Evolutionary conservation across 2,329 filamentous ascomycete species (phyloP).

Genomic region (Exophiala alcalophila): DNA sequence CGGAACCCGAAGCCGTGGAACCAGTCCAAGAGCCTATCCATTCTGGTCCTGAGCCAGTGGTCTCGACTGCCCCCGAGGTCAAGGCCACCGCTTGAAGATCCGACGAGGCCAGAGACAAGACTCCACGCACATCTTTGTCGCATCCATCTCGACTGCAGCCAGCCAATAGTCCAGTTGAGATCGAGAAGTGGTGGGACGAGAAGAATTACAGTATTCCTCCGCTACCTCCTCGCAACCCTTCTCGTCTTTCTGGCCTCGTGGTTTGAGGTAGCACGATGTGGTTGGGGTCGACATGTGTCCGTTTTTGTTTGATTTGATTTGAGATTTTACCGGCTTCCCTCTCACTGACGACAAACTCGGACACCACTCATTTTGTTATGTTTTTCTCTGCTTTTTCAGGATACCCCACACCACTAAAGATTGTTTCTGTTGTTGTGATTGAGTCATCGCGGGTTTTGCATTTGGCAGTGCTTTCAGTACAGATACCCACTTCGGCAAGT

Average conservation of each 20-base stretch:
- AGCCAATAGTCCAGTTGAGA: constrained; percentile 31
- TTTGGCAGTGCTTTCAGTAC: constrained; percentile 22
- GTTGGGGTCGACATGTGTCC: constrained; percentile 10
- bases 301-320: constrained; percentile 10
- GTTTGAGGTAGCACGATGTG: constrained; percentile 26
- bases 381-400: constrained; percentile 25
- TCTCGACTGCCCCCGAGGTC: constrained; percentile 25
- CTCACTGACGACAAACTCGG: constrained; percentile 28
- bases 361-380: constrained; percentile 26
- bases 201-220: constrained; percentile 25
- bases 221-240: constrained; percentile 30
- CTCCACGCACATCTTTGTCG: constrained; percentile 29
- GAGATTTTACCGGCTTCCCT: constrained; percentile 12
- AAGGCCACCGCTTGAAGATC: constrained; percentile 33
- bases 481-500: constrained; percentile 29
- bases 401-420: constrained; percentile 28
- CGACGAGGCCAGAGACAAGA: constrained; percentile 31
- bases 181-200: constrained; percentile 35
- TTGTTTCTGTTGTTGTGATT: constrained; percentile 18
- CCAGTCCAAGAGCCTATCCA: constrained; percentile 21
- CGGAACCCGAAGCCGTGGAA: constrained; percentile 22
- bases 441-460: constrained; percentile 14
- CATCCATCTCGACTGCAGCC: constrained; percentile 28
- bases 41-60: constrained; percentile 17
- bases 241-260: constrained; percentile 33